Conservation (phyloP, 2,329 filamentous ascomycete species). For the Colletotrichum zoysiae region DNA sequence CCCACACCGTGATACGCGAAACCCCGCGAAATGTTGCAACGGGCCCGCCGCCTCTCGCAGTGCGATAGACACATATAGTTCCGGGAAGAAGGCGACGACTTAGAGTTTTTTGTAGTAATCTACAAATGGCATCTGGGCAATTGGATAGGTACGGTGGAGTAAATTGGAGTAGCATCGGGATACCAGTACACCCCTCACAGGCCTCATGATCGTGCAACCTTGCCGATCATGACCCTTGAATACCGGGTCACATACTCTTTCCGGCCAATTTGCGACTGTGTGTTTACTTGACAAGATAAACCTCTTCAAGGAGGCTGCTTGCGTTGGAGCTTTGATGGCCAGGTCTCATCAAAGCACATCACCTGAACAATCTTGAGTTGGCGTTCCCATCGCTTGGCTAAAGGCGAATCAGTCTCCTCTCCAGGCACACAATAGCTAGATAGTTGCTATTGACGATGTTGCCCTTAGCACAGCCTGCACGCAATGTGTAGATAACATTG, state of each 20-base stretch:
- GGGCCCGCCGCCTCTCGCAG: no score
- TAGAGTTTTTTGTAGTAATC: conserved; percentile 19
- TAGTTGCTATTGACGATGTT: no score
- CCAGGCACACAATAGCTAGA: no score
- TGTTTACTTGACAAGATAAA: not conserved
- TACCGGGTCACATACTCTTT: not conserved
- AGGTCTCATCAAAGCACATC: no score
- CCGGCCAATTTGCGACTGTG: not conserved
- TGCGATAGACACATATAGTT: not conserved
- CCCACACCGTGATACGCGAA: not conserved
- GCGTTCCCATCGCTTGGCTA: no score
- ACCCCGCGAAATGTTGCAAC: not conserved
- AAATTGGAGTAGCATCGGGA: not conserved
- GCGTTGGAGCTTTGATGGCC: no score
- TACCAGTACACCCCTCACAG: not conserved
- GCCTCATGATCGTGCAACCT: not conserved
- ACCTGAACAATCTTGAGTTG: no score
- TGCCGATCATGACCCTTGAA: conserved; percentile 5
- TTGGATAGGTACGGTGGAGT: not conserved
- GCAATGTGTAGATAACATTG: no score
- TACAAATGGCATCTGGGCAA: not conserved
- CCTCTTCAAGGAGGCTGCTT: not conserved
- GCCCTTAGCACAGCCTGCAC: no score
- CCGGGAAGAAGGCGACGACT: no score
- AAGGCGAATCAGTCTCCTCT: no score